Percentiles rank a stretch among this genome's conserved stretches.
These are phyloP conservation scores for Hypoxylon sp. DNA, from an alignment of 2,329 filamentous ascomycete genomes.

Conservation along the genomic window DNA sequence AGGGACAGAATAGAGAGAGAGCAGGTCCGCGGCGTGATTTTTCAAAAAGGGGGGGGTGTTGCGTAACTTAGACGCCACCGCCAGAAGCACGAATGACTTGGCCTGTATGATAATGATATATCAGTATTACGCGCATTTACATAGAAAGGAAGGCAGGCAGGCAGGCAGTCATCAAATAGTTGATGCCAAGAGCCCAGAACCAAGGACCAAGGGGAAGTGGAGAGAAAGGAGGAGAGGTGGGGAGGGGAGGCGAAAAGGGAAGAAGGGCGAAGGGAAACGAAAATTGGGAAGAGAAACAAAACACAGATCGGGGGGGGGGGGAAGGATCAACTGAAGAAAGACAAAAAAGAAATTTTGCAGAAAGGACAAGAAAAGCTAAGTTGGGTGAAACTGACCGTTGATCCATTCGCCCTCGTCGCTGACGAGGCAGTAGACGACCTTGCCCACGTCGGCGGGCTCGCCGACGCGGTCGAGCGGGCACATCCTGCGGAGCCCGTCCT, in stretches of 20 bases:
- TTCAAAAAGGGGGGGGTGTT: neutral
- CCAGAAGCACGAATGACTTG: conserved; percentile 53
- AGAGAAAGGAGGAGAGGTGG: conserved; percentile 18
- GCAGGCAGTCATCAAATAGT: no score
- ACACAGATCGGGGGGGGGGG: no score
- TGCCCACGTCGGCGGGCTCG: conserved; percentile 68
- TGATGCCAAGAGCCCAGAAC: neutral
- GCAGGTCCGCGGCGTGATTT: neutral
- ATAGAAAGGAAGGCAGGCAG: neutral
- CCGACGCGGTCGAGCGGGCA: conserved; percentile 71
- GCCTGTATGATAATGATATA: conserved; percentile 38
- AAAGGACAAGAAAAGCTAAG: no score
- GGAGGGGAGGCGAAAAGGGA: neutral
- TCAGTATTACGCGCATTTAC: conserved; percentile 16
- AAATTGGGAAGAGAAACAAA: neutral
- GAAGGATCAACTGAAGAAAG: no score
- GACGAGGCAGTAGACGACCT: conserved; percentile 66
- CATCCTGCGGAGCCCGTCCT: conserved; percentile 64
- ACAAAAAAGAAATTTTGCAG: neutral
- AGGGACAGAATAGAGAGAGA: neutral
- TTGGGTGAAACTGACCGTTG: conserved; percentile 64
- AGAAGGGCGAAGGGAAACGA: neutral
- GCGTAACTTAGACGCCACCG: conserved; percentile 47
- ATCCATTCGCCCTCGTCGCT: conserved; percentile 73
- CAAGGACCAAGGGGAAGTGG: no score